Base-by-base conservation (phyloP, 208 protist species). In the Strigomonas culicis region DNA sequence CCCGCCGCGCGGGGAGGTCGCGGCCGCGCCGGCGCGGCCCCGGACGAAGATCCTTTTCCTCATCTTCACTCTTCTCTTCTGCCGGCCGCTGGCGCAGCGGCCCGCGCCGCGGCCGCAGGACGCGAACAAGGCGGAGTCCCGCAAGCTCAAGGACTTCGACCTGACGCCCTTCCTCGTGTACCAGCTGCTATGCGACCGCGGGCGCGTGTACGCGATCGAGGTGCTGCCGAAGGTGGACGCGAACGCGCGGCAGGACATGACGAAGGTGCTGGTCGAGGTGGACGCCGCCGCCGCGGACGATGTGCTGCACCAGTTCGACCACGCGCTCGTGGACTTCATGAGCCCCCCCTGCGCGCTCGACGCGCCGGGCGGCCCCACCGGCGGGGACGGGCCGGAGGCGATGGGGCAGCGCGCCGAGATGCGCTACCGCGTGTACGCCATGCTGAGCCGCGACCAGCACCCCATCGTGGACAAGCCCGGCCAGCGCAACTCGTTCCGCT, bases 161-260 rank as follows among this genome's bases (percentile, higher is more conserved):
- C 62, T 88, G 11, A 77, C 79, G 4, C 72, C 79, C 11, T 81
- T 82, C 36, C 72, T 88, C 44, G 61, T 88, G 7, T 82, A 81
- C 59, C 68, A 92, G 47, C 49, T 87, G 32, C 59, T 92, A 27
- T 56, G 70, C 19, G 51, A 58, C 11, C 75, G 68, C 30, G 79
- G 74, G 34, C 62, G 75, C 52, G 74, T 74, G 24, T 61, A 67
- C 31, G 74, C 77, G 53, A 79, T 88, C 31, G 63, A 86, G 2
- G 22, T 88, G 17, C 73, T 82, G 50, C 63, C 44, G 8, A 21
- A 52, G 11, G 22, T 6, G 22, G 30, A 13, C 24, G 52, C 28
- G 24, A 19, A 58, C 28, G 66, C 25, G 52, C 58, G 21, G 55
- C 47, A 51, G 46, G 62, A 68, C 3, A 50, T 74, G 34, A 68